Conservation (phyloP, 805 yeast species). For the Zygosaccharomyces siamensis region DNA sequence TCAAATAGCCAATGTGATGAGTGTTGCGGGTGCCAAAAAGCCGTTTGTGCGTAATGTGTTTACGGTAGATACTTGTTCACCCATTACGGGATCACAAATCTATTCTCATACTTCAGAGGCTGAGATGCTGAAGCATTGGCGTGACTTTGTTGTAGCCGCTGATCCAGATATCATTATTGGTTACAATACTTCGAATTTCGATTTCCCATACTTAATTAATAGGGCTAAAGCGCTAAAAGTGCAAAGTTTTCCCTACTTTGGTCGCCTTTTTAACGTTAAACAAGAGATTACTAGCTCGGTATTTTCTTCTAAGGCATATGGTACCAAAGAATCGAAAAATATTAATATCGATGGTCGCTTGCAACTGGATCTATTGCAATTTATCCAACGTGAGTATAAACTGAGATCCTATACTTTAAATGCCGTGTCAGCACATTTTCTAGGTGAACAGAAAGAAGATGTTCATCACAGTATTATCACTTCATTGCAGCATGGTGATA, state of each 20-base stretch:
- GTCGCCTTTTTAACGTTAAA: constrained; percentile 59
- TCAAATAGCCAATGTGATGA: constrained; percentile 94
- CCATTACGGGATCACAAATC: constrained; percentile 91
- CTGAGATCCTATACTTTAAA: constrained; percentile 90
- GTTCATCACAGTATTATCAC: constrained; percentile 97
- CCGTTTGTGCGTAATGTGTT: constrained; percentile 95
- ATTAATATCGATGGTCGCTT: constrained; percentile 93
- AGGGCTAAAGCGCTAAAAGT: constrained; percentile 74
- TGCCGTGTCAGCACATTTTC: constrained; percentile 89
- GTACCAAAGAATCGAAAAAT: constrained; percentile 88
- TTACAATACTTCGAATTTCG: constrained; percentile 90
- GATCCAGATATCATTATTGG: constrained; percentile 98
- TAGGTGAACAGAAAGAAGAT: constrained; percentile 96
- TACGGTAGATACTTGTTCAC: constrained; percentile 84
- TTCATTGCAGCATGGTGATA: constrained; percentile 84
- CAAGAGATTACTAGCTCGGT: constrained; percentile 79
- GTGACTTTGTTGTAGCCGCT: constrained; percentile 70
- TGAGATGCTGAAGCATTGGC: constrained; percentile 84
- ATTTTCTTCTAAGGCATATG: constrained; percentile 93
- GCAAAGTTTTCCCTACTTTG: constrained; percentile 74
- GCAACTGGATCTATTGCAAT: constrained; percentile 89
- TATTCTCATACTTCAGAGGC: constrained; percentile 68
- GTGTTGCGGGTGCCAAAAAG: constrained; percentile 62
- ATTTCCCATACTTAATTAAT: constrained; percentile 85
- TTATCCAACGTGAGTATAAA: constrained; percentile 91